phyloP scores from a whole-genome alignment of 805 yeast genomes.

The Wickerhamiella lipophila region DNA sequence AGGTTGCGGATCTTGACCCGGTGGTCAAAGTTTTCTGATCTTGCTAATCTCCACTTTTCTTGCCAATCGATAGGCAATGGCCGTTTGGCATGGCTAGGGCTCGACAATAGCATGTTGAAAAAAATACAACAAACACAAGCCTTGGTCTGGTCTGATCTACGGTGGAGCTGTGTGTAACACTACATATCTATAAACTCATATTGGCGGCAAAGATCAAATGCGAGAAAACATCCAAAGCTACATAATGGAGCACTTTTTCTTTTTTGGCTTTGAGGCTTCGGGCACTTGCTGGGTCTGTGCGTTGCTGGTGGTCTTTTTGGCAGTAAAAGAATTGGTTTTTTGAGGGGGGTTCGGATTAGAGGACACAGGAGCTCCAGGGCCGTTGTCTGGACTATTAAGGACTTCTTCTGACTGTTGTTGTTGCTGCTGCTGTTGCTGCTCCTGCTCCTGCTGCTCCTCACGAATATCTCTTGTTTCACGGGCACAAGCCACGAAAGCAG shows the following conservation, averaged over 20 bases:
- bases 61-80: not conserved
- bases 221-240: not conserved
- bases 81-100: not conserved
- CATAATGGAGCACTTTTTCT: slow-evolving; percentile 12
- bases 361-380: not conserved
- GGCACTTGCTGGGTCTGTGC: not conserved
- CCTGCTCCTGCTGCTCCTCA: slow-evolving; percentile 59
- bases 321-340: not conserved
- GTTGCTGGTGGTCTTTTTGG: not conserved
- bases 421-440: slow-evolving; percentile 53
- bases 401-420: slow-evolving; percentile 38
- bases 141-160: not conserved
- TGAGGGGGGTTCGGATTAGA: too few species aligned
- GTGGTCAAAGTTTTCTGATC: not conserved
- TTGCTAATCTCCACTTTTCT: not conserved
- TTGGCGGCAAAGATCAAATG: too few species aligned
- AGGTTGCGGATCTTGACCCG: not conserved
- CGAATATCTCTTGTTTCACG: slow-evolving; percentile 67
- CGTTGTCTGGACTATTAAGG: too few species aligned
- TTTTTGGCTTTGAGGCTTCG: slow-evolving; percentile 8
- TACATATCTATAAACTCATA: not conserved
- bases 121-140: not conserved
- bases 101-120: not conserved
- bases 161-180: not conserved
- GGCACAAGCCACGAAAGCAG: slow-evolving; percentile 53